Conservation (phyloP, 2,329 filamentous ascomycete species). For the Talaromyces verruculosus region DNA sequence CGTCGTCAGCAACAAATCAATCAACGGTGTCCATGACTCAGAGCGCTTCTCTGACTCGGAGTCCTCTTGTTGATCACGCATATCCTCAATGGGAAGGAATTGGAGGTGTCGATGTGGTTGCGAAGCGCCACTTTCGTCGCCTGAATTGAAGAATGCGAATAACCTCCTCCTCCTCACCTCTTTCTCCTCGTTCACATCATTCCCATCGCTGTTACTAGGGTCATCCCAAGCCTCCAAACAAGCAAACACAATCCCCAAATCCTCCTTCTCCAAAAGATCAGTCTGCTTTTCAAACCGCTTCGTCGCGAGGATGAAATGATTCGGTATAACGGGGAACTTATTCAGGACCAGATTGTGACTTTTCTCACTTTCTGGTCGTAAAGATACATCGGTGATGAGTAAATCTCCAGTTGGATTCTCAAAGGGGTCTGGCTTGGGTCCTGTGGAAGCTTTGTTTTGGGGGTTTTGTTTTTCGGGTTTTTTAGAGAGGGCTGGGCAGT, state of each 20-base stretch:
- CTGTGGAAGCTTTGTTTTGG: slow-evolving; percentile 5
- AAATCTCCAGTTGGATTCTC: slow-evolving; percentile 45
- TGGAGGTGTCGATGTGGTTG: slow-evolving; percentile 51
- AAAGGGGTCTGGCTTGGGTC: slow-evolving; percentile 46
- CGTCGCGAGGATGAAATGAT: slow-evolving; percentile 53
- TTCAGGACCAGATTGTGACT: slow-evolving; percentile 48
- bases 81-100: slow-evolving; percentile 49
- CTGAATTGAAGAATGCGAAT: slow-evolving; percentile 54
- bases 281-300: slow-evolving; percentile 45
- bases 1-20: slow-evolving; percentile 38
- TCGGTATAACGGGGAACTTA: slow-evolving; percentile 51
- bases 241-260: slow-evolving; percentile 43
- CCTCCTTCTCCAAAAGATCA: slow-evolving; percentile 44
- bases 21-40: slow-evolving; percentile 49
- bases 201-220: not conserved
- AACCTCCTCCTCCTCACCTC: slow-evolving; percentile 29
- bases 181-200: not conserved
- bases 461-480: slow-evolving; percentile 34
- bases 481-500: slow-evolving; percentile 50
- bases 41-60: not conserved
- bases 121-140: slow-evolving; percentile 49
- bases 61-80: slow-evolving; percentile 29
- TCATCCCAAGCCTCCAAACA: slow-evolving; percentile 45
- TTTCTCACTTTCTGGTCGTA: slow-evolving; percentile 26
- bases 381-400: slow-evolving; percentile 36